A percentile compares a stretch with the other conserved stretches of the same genome.
Conservation (phyloP, 106 monocot species). For the Dendrobium nobile region DNA sequence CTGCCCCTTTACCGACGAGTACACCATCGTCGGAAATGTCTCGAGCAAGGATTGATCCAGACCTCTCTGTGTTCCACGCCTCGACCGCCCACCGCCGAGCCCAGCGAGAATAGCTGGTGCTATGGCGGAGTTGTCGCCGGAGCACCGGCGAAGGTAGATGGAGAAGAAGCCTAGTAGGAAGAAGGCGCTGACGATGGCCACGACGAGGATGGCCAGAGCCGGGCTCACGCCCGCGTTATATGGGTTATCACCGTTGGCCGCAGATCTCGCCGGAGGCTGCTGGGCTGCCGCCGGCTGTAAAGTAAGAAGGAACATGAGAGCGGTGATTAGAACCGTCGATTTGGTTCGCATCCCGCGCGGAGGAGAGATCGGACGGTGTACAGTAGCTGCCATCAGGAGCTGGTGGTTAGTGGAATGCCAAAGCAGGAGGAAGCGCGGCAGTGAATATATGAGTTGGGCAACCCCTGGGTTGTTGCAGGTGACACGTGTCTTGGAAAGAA, state of each 20-base stretch:
- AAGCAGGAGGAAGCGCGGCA: background rate
- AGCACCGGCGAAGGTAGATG: constrained; percentile 21
- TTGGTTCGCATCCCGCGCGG: background rate
- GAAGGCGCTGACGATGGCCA: constrained; percentile 16
- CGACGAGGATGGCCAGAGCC: constrained; percentile 18
- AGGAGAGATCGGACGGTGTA: background rate
- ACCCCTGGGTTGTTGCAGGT: background rate
- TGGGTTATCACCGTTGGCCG: background rate
- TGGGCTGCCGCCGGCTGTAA: background rate
- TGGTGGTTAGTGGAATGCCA: background rate
- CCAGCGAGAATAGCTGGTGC: background rate
- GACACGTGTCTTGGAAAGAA: background rate
- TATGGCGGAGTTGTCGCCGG: constrained; percentile 11
- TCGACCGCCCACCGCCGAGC: background rate
- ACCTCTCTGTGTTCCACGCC: constrained; percentile 3
- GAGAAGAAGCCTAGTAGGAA: constrained; percentile 23
- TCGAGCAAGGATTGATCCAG: constrained; percentile 21
- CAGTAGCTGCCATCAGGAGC: background rate
- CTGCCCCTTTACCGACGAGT: constrained; percentile 15
- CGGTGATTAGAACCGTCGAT: background rate
- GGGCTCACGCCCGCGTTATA: constrained; percentile 13
- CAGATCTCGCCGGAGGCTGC: background rate
- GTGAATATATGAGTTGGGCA: background rate
- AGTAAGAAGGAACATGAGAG: background rate
- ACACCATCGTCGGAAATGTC: constrained; percentile 23